phyloP scores from a whole-genome alignment of 306 rosid species.

The Castanea mollissima region DNA sequence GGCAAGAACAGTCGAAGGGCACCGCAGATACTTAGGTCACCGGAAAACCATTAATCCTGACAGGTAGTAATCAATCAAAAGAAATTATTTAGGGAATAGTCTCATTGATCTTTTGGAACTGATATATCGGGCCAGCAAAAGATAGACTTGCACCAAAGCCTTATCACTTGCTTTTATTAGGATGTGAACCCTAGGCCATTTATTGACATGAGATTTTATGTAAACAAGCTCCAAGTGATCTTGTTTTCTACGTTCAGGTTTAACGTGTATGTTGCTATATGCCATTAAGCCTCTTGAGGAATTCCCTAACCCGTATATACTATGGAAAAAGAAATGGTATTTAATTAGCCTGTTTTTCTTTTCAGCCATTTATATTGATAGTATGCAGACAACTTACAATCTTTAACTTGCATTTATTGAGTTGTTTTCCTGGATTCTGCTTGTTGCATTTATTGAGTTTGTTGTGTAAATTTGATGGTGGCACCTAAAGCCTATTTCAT shows the following conservation, averaged over 20 bases:
- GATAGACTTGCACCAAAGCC: neutral
- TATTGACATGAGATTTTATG: neutral
- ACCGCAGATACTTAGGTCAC: slow-evolving; percentile 86
- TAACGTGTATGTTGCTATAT: neutral
- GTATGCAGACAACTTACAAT: neutral
- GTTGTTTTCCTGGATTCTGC: neutral
- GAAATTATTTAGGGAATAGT: slow-evolving; percentile 5
- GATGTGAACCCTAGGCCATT: neutral
- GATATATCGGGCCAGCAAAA: neutral
- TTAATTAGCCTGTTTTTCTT: neutral
- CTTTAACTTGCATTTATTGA: neutral
- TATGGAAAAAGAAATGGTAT: neutral
- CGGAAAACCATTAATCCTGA: slow-evolving; percentile 85
- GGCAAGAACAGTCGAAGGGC: slow-evolving; percentile 98
- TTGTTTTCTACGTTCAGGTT: slow-evolving; percentile 1
- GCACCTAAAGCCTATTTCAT: no score
- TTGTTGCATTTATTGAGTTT: neutral
- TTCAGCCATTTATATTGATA: neutral
- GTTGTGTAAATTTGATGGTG: no score
- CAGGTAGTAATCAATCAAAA: slow-evolving; percentile 45
- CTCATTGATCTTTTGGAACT: neutral
- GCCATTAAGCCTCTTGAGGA: neutral
- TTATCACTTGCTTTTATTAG: slow-evolving; percentile 2
- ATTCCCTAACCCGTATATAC: neutral
- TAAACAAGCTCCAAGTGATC: neutral